Evolutionary conservation across 2,329 filamentous ascomycete genomes (phyloP), one percentile per base, ranked within the genome.

Genomic region (Exserohilum turcica): DNA sequence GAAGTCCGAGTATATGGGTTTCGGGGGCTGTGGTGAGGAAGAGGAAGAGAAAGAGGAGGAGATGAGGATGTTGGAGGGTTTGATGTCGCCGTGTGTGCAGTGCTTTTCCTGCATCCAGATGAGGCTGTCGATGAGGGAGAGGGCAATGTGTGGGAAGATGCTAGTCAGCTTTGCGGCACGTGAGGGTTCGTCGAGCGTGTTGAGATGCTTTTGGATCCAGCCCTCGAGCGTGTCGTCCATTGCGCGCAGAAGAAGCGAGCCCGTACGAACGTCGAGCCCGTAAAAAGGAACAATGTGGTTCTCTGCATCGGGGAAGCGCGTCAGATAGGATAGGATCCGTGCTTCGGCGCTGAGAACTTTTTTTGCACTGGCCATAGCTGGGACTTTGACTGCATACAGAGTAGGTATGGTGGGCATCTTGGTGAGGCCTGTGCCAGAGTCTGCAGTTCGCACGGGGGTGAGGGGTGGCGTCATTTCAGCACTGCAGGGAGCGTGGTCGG

Each of bases 11-110:
- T 71, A 78, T 27, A 73, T 70, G 50, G 72, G 67, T 31, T 54
- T 31, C 1, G 62, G 58, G 15, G 33, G 24, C 16, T 47, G 31
- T 13, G 54, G 15, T 3, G 60, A 33, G 2, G 51, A 33, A 3
- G 60, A 52, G 57, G 44, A 77, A 62, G 31, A 80, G 68, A 80
- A 18, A 2, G 56, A 48, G 59, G 54, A 60, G 56, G 59, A 62
- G 44, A 78, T 61, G 31, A 81, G 71, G 38, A 81, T 73, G 61
- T 81, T 81, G 2, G 71, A 72, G 1, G 79, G 77, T 62, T 81
- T 81, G 65, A 80, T 75, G 52, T 81, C 79, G 5, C 76, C 78
- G 54, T 73, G 70, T 2, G 77, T 69, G 43, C 78, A 73, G 18
- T 67, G 68, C 21, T 72, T 68, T 6, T 63, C 52, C 40, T 78